Conservation (phyloP, 305 asterid genomes). For the Fraxinus baroniana region DNA sequence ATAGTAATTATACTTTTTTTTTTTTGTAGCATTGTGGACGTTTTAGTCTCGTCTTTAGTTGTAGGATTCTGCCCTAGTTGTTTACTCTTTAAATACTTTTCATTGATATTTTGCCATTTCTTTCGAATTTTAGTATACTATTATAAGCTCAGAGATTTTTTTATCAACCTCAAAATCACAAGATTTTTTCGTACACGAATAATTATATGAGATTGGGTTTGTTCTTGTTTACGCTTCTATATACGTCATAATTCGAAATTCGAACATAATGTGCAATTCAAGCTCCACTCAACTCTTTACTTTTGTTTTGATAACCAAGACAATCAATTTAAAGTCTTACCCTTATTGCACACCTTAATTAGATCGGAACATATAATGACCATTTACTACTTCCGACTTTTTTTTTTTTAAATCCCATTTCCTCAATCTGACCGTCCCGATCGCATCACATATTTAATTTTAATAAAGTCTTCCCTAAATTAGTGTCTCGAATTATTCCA, state of each 20-base stretch:
- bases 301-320: not conserved
- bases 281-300: no score
- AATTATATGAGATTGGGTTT: not conserved
- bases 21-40: not conserved
- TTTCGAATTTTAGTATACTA: not conserved
- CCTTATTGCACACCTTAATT: not conserved
- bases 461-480: not conserved
- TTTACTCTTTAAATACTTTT: not conserved
- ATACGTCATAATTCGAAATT: no score
- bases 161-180: not conserved
- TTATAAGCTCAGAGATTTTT: not conserved
- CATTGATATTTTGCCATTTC: not conserved
- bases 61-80: not conserved
- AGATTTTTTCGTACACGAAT: no score
- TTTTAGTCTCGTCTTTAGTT: not conserved
- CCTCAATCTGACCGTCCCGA: not conserved
- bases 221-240: not conserved
- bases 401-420: not conserved
- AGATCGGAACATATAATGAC: not conserved
- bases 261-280: no score
- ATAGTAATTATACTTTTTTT: not conserved
- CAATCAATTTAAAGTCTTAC: not conserved
- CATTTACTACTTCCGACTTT: not conserved
- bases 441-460: not conserved
- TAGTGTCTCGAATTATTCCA: not conserved